Base-by-base conservation (phyloP, 805 yeast genomes). In the Spathaspora sp. region DNA sequence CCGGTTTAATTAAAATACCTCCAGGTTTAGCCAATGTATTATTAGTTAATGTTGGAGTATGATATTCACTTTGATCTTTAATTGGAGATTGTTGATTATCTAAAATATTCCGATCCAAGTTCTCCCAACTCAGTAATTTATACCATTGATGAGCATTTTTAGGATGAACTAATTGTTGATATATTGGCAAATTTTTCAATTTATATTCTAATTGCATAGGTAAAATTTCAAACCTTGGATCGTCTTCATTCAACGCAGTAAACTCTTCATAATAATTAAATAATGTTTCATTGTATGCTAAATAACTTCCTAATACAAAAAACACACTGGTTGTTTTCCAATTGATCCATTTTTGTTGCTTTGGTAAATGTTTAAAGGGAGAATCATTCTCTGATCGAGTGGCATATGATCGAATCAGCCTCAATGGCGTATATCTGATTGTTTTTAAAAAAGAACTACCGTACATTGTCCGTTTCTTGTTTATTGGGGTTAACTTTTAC, bases 1-100 rank as follows among this genome's bases (percentile, higher is more conserved):
- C 71, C 1, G 97, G 96, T 45, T 85, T 79, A 40, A 89, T 78
- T 1, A 89, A 80, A 52, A 93, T 78, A 0, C 91, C 94, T 7
- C 97, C 97, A 0, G 96, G 91, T 1, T 77, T 79, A 2, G 81
- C 70, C 46, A 91, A 68, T 0, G 87, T 76, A n/a, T 78, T 65
- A 19, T 66, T 66, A 2, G 69, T 60, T 45, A 71, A 58, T 1
- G 65, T 55, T 2, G 60, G 61, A 11, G 49, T 49, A 14, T 49
- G 48, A 45, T 62, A 61, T 42, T 62, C 63, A 5, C 49, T 47
- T 50, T 57, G 61, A 40, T 9, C 48, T 29, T 23, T 57, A 14
- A 53, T 54, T 40, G 56, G 38, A 5, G 52, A 52, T 46, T 23
- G 26, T 23, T 60, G 60, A 42, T 57, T 56, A 44, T 71, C 73